These are phyloP conservation scores for Collybia sp. DNA, from an alignment of 768 basidiomycete species.

Conservation along the genomic window DNA sequence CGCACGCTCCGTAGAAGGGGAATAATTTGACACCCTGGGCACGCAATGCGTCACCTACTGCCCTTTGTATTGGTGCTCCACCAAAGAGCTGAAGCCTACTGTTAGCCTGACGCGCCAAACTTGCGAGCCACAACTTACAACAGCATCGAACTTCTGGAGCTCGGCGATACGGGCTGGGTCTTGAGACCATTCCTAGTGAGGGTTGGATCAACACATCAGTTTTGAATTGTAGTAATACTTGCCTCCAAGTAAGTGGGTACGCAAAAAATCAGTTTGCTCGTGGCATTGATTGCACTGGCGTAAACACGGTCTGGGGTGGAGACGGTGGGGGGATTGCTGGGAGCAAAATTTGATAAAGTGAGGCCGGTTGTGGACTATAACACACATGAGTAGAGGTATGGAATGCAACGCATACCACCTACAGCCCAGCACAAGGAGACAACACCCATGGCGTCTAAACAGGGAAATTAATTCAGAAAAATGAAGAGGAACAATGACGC, in stretches of 20 bases:
- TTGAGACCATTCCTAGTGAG: conserved; percentile 6
- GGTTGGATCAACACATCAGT: neutral
- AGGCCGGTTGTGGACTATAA: conserved; percentile 10
- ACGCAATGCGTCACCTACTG: conserved; percentile 10
- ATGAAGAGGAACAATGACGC: neutral
- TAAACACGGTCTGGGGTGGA: conserved; percentile 18
- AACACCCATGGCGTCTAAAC: conserved; percentile 14
- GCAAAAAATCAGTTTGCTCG: conserved; percentile 14
- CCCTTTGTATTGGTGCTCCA: conserved; percentile 13
- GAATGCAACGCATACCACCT: neutral
- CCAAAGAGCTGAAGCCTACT: conserved; percentile 8
- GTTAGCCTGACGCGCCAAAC: neutral
- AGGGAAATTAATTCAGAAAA: neutral
- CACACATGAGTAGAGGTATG: neutral
- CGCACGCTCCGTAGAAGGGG: conserved; percentile 15
- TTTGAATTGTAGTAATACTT: neutral
- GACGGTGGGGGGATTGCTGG: conserved; percentile 10
- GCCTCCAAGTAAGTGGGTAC: conserved; percentile 18
- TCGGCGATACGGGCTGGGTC: conserved; percentile 1
- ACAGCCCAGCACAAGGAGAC: conserved; percentile 13
- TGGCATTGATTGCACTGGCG: conserved; percentile 11
- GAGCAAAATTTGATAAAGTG: conserved; percentile 10
- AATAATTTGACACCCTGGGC: conserved; percentile 10
- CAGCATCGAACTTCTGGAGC: conserved; percentile 7
- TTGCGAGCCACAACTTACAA: conserved; percentile 4